A percentile compares a stretch with the other conserved stretches of the same genome.
Conservation (phyloP, 352 stramenopile species). For the Globisporangium yorkense region DNA sequence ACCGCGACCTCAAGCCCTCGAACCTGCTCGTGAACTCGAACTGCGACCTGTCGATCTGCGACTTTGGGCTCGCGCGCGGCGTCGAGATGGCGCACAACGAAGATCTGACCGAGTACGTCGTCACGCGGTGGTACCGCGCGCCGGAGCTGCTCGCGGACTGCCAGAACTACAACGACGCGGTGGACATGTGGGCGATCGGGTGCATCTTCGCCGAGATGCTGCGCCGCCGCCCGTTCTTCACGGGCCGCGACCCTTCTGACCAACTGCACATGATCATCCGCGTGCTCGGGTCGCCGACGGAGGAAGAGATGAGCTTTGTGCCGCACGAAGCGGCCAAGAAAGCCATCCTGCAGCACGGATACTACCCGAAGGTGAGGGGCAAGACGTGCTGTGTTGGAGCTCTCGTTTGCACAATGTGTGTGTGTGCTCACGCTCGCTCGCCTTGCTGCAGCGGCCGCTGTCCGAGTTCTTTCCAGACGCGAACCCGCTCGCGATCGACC, state of each 20-base stretch:
- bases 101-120: slow-evolving; percentile 88
- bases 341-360: slow-evolving; percentile 77
- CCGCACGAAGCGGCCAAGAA: slow-evolving; percentile 89
- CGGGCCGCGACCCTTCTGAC: slow-evolving; percentile 71
- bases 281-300: slow-evolving; percentile 91
- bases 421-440: not conserved
- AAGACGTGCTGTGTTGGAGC: not conserved
- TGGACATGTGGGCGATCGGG: slow-evolving; percentile 96
- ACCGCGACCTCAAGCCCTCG: slow-evolving; percentile 85
- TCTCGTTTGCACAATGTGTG: not conserved
- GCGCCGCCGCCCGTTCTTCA: slow-evolving; percentile 89
- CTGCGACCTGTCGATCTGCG: slow-evolving; percentile 87
- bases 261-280: slow-evolving; percentile 85
- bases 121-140: slow-evolving; percentile 91
- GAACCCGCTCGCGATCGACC: slow-evolving; percentile 74
- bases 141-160: slow-evolving; percentile 86
- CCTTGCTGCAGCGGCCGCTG: slow-evolving; percentile 38
- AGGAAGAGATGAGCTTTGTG: slow-evolving; percentile 96
- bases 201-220: slow-evolving; percentile 99
- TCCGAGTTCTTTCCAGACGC: slow-evolving; percentile 84
- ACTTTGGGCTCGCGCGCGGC: slow-evolving; percentile 90
- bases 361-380: slow-evolving; percentile 64
- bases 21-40: slow-evolving; percentile 90
- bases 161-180: slow-evolving; percentile 95
- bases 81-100: slow-evolving; percentile 84